phyloP scores from a whole-genome alignment of 164 flowering plant genomes.

The Sedum album region DNA sequence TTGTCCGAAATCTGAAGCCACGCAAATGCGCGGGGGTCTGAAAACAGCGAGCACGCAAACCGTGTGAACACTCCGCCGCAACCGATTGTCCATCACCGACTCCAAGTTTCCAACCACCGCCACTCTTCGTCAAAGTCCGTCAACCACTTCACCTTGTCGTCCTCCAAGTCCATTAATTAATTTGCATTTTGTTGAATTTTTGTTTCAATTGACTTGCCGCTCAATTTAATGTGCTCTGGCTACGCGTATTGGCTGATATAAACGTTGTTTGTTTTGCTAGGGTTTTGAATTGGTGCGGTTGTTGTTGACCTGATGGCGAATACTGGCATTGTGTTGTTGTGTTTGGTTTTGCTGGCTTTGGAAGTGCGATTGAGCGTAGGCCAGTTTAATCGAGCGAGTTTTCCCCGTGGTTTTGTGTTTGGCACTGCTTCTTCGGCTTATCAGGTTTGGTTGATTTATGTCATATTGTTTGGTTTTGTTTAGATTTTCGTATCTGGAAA shows the following conservation, averaged over 20 bases:
- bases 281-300: not conserved
- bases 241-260: not conserved
- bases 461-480: not conserved
- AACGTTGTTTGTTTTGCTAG: not conserved
- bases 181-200: not conserved
- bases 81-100: not conserved
- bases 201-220: not conserved
- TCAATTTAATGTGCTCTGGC: conserved; percentile 1
- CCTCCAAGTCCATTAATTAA: not conserved
- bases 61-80: not conserved
- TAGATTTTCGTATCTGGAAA: not conserved
- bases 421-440: conserved; percentile 49
- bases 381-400: conserved; percentile 26
- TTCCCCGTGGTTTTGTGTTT: conserved; percentile 40
- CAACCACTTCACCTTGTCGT: not conserved
- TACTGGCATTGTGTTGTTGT: conserved; percentile 18
- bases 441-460: conserved; percentile 23
- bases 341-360: conserved; percentile 17
- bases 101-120: not conserved
- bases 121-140: not conserved
- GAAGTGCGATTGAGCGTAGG: conserved; percentile 22
- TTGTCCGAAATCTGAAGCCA: not conserved
- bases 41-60: not conserved
- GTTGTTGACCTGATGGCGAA: conserved; percentile 12
- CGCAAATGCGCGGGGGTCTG: not conserved